Base-by-base conservation (phyloP, 2,329 filamentous ascomycete genomes). In the Penicillium vulpinum region DNA sequence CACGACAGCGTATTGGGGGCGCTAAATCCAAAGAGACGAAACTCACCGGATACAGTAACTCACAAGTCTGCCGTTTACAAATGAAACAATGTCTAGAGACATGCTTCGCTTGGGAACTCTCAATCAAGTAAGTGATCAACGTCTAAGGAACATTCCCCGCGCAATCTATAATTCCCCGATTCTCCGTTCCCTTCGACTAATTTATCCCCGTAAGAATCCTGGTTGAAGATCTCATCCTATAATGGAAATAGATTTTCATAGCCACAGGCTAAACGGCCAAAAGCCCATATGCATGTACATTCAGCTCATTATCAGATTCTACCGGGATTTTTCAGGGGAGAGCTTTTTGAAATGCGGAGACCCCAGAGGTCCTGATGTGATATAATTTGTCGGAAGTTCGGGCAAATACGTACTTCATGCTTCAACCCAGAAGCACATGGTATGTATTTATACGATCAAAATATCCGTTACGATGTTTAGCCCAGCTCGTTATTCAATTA, bases 161-260 rank as follows among this genome's bases (percentile, higher is more conserved):
- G 15, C 24, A 43, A 46, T 22, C 43, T 46, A n/a, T 48, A 51
- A 22, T 51, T 43, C 38, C 29, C 38, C 49, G 49, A 51, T 51
- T 51, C 36, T 18, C 38, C 48, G 48, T 18, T 29, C 35, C 21
- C 39, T 26, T 26, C 40, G 40, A 22, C 4, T 26, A 28, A 43
- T 28, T 28, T 4, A 28, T 24, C 24, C 24, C 9, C 36, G 18
- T 24, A 3, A 41, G 13, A 22, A 28, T 29, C n/a, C 36, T 22
- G 16, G 11, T n/a, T n/a, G 21, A 48, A 49, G 31, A n/a, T 38
- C 40, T n/a, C 40, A 43, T 18, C 16, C 40, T 28, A 43, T 18
- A 28, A 16, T 5, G 24, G 16, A 28, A 18, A 28, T 18, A 11
- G 24, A 43, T 43, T n/a, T 24, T 8, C 16, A 43, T 41, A 5